These are phyloP conservation scores for Sporopachydermia cereana DNA, from an alignment of 1,139 yeast genomes.

Conservation along the genomic window DNA sequence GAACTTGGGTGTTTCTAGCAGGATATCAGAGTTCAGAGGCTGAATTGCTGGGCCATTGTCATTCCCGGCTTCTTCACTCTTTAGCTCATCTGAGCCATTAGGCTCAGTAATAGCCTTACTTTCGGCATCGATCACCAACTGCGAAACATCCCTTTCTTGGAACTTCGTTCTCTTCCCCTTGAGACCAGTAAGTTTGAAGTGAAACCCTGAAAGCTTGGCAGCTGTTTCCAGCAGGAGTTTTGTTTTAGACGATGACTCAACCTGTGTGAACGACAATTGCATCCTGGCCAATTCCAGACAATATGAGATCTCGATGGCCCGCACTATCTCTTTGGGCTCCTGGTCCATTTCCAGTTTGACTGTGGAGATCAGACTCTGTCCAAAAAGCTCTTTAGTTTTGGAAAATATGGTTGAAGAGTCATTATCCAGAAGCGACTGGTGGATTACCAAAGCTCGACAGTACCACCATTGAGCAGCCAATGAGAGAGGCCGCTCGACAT, in stretches of 20 bases:
- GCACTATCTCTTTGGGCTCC: constrained; percentile 21
- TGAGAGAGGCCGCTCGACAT: constrained; percentile 8
- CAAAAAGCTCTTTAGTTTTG: constrained; percentile 17
- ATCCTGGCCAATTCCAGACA: constrained; percentile 52
- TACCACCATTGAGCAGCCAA: constrained; percentile 22
- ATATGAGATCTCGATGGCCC: constrained; percentile 34
- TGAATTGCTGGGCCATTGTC: constrained; percentile 25
- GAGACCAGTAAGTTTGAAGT: constrained; percentile 71
- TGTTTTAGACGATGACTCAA: constrained; percentile 49
- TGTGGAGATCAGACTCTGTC: constrained; percentile 12
- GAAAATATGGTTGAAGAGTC: constrained; percentile 21
- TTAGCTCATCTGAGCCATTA: constrained; percentile 7
- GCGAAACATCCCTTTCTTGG: constrained; percentile 60
- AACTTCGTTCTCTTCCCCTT: constrained; percentile 79
- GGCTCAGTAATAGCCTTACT: constrained; percentile 27
- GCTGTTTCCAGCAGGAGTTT: constrained; percentile 40
- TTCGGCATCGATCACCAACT: constrained; percentile 70
- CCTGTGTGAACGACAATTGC: constrained; percentile 44
- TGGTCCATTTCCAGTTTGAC: constrained; percentile 12
- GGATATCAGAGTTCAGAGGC: constrained; percentile 61
- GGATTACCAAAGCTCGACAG: constrained; percentile 23
- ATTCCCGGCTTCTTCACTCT: constrained; percentile 16
- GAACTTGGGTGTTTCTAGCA: constrained; percentile 62
- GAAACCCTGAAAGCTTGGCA: constrained; percentile 40
- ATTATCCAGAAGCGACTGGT: constrained; percentile 23